phyloP scores from a whole-genome alignment of 2,329 filamentous ascomycete genomes.

The Beauveria sp. region DNA sequence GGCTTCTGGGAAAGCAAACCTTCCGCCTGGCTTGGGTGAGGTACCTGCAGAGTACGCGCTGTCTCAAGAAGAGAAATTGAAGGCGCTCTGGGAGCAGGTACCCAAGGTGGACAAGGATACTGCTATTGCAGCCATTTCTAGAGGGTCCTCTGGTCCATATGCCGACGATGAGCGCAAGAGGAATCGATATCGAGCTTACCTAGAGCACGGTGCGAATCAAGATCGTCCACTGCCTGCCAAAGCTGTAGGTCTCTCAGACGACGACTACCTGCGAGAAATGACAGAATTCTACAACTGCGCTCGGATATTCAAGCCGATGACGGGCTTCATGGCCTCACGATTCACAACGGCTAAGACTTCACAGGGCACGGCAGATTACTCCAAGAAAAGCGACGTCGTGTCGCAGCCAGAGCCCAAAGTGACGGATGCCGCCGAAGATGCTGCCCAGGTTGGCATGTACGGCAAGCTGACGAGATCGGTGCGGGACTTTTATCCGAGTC shows the following conservation, averaged over 20 bases:
- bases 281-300: slow-evolving; percentile 62
- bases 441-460: slow-evolving; percentile 88
- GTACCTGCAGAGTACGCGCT: slow-evolving; percentile 57
- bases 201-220: slow-evolving; percentile 60
- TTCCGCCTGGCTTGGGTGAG: slow-evolving; percentile 73
- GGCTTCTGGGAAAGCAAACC: slow-evolving; percentile 65
- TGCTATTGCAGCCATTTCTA: slow-evolving; percentile 59
- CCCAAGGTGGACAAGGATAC: slow-evolving; percentile 59
- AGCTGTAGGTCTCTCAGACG: slow-evolving; percentile 39
- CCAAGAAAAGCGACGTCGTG: slow-evolving; percentile 18
- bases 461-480: slow-evolving; percentile 73
- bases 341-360: slow-evolving; percentile 65
- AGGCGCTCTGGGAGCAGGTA: slow-evolving; percentile 49
- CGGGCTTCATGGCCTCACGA: slow-evolving; percentile 83
- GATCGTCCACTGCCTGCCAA: slow-evolving; percentile 43
- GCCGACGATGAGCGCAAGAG: slow-evolving; percentile 74
- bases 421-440: slow-evolving; percentile 70
- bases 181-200: slow-evolving; percentile 70
- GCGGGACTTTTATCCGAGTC: slow-evolving; percentile 67
- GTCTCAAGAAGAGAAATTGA: slow-evolving; percentile 55
- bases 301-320: slow-evolving; percentile 81
- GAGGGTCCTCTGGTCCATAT: slow-evolving; percentile 66
- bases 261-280: slow-evolving; percentile 76
- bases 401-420: slow-evolving; percentile 27
- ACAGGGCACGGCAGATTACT: slow-evolving; percentile 19